Base-by-base conservation (phyloP, 2,329 filamentous ascomycete genomes). In the Didymella segeticola region DNA sequence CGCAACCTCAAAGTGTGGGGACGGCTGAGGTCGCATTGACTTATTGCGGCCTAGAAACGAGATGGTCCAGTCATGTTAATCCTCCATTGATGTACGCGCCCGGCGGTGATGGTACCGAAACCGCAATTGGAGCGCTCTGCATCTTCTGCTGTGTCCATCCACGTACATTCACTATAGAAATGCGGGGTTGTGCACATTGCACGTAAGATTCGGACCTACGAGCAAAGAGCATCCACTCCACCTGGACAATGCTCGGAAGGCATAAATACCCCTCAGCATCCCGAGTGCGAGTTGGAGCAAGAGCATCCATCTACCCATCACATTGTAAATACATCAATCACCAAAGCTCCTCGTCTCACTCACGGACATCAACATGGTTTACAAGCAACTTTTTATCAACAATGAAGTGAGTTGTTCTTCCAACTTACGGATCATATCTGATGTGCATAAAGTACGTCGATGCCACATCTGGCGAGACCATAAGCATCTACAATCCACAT, bases 361-460 rank as follows among this genome's bases (percentile, higher is more conserved):
- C 9, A 23, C 41, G 20, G 33, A 14, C 3, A 20, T 15, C 29
- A 19, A 17, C 5, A 67, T 66, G 58, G 56, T 60, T 4, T 45
- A 62, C 26, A 57, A 62, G 26, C 48, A 54, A 22, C 56, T 67
- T 10, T 68, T 69, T 43, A 69, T 70, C 53, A 67, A 70, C 34
- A 69, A 70, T 17, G 64, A 71, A 53, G 68, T 64, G 22, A 10
- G 29, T 48, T 8, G 8, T 22, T 34, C 7, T n/a, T 38, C 9
- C 2, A 30, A 8, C 15, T 30, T 11, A 7, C 4, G 22, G 20
- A 4, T 41, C 14, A 19, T 30, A 31, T 22, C 25, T 29, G 31
- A 50, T 27, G 14, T 8, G 11, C 11, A 12, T 8, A 14, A 33
- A 66, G 66, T 70, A 64, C 31, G 47, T 68, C 27, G 59, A 58